These are phyloP conservation scores for Amanita inopinata DNA, from an alignment of 768 basidiomycete species.

Conservation along the genomic window DNA sequence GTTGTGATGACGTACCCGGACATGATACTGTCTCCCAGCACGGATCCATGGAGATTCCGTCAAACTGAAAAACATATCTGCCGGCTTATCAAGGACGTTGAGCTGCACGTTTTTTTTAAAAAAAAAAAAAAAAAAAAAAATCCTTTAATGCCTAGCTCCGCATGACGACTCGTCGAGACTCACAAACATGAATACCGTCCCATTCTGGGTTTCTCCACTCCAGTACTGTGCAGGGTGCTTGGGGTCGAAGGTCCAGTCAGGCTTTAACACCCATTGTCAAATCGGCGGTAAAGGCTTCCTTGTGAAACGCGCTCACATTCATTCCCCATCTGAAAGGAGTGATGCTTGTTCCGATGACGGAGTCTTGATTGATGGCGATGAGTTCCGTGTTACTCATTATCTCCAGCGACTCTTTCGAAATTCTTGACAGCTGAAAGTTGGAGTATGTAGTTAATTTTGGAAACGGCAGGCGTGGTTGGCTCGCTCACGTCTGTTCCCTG, in stretches of 20 bases:
- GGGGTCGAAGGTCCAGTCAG: slow-evolving; percentile 30
- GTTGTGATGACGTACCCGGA: slow-evolving; percentile 35
- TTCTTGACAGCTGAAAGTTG: slow-evolving; percentile 32
- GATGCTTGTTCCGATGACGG: slow-evolving; percentile 47
- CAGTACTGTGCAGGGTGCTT: slow-evolving; percentile 62
- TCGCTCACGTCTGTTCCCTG: slow-evolving; percentile 27
- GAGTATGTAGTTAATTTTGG: neutral
- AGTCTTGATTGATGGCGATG: slow-evolving; percentile 62
- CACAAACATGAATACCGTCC: slow-evolving; percentile 61
- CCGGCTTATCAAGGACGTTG: slow-evolving; percentile 46
- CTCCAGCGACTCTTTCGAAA: slow-evolving; percentile 37
- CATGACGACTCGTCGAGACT: slow-evolving; percentile 11
- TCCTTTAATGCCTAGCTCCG: neutral
- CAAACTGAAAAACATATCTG: slow-evolving; percentile 51
- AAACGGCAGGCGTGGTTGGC: neutral
- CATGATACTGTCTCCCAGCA: slow-evolving; percentile 54
- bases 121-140: neutral
- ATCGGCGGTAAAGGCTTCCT: neutral
- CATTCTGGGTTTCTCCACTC: slow-evolving; percentile 58
- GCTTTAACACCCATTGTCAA: slow-evolving; percentile 16
- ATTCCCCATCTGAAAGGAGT: slow-evolving; percentile 65
- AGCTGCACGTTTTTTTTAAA: slow-evolving; percentile 26
- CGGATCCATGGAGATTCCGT: slow-evolving; percentile 66
- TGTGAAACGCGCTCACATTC: slow-evolving; percentile 29
- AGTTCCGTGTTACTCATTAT: slow-evolving; percentile 57